Conservation (phyloP, 495 filamentous ascomycete species). For the Xylaria sp. region DNA sequence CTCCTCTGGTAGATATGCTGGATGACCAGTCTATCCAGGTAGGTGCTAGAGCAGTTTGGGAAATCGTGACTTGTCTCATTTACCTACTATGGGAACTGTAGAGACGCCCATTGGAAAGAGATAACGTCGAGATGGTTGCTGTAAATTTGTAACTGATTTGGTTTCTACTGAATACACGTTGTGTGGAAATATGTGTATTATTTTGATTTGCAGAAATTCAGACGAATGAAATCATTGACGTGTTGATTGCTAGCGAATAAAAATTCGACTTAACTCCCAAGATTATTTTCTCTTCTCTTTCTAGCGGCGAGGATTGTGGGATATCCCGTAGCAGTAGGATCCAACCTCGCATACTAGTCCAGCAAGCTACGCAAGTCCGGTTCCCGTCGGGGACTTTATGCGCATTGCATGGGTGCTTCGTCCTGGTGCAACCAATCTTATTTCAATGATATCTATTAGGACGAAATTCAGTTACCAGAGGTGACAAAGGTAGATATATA, state of each 20-base stretch:
- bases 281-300: neutral
- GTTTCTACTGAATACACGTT: neutral
- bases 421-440: neutral
- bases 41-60: neutral
- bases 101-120: neutral
- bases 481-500: neutral
- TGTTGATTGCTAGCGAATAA: neutral
- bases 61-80: neutral
- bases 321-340: neutral
- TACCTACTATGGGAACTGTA: neutral
- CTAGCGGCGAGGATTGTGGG: neutral
- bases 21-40: neutral
- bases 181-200: neutral
- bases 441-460: neutral
- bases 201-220: neutral
- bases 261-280: neutral
- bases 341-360: neutral
- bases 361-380: neutral
- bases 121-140: neutral
- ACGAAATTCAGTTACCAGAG: neutral
- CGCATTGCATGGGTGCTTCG: neutral
- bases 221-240: neutral
- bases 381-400: neutral
- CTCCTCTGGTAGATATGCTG: neutral
- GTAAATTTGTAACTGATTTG: neutral